phyloP scores from a whole-genome alignment of 208 protist genomes.

The Acanthamoeba culbertsoni region DNA sequence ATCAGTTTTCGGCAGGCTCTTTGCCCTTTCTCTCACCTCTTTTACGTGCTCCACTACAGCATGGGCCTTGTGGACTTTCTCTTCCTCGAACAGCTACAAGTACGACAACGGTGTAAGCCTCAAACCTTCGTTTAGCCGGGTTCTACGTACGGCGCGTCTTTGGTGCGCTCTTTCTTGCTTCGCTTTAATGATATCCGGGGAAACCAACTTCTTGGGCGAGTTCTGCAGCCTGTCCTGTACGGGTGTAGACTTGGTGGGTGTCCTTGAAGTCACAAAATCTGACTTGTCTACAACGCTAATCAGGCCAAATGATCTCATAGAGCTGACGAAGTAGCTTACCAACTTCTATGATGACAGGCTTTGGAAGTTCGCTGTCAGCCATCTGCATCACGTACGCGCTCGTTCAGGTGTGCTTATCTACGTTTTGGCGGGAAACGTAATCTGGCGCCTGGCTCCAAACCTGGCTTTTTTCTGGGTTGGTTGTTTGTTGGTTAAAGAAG shows the following conservation, averaged over 20 bases:
- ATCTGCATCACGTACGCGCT: background rate
- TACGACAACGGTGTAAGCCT: too few species aligned
- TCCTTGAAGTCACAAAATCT: background rate
- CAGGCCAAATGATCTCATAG: too few species aligned
- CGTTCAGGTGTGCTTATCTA: background rate
- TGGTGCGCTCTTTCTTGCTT: background rate
- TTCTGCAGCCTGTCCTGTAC: slow-evolving; percentile 6
- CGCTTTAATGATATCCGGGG: background rate
- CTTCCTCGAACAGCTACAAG: background rate
- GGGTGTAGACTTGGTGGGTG: background rate
- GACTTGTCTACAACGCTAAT: background rate
- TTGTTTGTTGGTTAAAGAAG: too few species aligned
- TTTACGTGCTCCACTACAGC: background rate
- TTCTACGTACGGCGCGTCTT: background rate
- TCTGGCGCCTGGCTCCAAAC: too few species aligned
- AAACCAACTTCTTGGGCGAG: background rate
- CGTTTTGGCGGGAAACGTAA: too few species aligned
- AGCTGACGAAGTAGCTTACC: background rate
- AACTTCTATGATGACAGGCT: background rate
- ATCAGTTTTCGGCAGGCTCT: background rate
- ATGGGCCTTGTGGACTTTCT: background rate
- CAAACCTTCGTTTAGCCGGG: too few species aligned
- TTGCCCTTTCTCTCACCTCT: background rate
- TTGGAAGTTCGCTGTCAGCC: background rate
- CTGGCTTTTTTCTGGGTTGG: background rate